Evolutionary conservation across 441 rosid genomes (phyloP).

Genomic region (Erodium moschatum): DNA sequence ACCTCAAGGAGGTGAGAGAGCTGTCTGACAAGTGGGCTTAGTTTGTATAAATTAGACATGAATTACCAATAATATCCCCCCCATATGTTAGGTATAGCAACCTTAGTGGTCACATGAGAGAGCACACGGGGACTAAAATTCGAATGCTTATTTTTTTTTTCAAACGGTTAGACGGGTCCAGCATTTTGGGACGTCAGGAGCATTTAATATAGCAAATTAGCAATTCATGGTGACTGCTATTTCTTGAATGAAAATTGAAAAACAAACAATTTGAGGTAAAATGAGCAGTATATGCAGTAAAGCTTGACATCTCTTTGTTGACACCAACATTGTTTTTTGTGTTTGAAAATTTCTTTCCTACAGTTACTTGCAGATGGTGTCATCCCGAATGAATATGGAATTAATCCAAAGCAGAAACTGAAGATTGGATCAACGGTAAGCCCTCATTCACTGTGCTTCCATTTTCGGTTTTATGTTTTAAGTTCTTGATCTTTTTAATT

Average conservation of each 20-base stretch:
- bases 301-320: constrained; percentile 10
- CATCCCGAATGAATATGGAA: constrained; percentile 98
- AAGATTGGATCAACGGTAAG: constrained; percentile 94
- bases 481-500: too few relatives aligned
- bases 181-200: neutral
- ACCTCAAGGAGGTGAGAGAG: too few relatives aligned
- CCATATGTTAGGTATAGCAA: too few relatives aligned
- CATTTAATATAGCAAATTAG: neutral
- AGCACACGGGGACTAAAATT: too few relatives aligned
- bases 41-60: neutral
- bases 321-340: neutral
- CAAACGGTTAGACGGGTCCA: neutral
- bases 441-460: neutral
- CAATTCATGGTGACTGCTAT: neutral
- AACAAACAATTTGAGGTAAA: neutral
- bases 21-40: too few relatives aligned
- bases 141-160: too few relatives aligned
- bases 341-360: constrained; percentile 18
- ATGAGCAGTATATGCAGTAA: neutral
- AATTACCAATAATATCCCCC: too few relatives aligned
- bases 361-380: constrained; percentile 99
- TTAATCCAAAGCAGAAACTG: constrained; percentile 94
- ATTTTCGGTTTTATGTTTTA: neutral
- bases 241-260: neutral
- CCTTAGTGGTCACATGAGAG: too few relatives aligned